Base-by-base conservation (phyloP, 805 yeast species). In the Ogataea henricii region DNA sequence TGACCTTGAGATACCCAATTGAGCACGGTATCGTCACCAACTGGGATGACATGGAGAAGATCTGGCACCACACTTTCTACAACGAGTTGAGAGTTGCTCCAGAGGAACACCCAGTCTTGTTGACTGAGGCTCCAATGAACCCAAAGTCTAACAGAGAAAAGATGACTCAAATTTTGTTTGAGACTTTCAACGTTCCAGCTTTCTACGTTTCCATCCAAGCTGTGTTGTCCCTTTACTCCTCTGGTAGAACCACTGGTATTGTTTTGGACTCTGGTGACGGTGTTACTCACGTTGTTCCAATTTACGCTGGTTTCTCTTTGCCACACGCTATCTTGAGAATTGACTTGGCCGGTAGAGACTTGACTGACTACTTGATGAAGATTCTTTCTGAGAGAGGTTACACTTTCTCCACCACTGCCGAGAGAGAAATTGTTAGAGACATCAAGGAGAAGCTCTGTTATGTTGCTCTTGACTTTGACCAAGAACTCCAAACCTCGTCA, bases 1-100 rank as follows among this genome's bases (percentile, higher is more conserved):
- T 94, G 72, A 89, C 97, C 68, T 81, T 94, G 73, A 88, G 96
- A 79, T 94, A 94, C 82, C 99, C 99, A 72, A 94, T 92, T 72
- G 98, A 94, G 82, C 99, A 94, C 83, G 99, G 99, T 88, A 90
- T 94, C 65, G 98, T 94, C 60, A 92, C 96, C 78, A 90, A 94
- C 90, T 94, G 99, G 99, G 97, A 92, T 74, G 99, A 94, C 73
- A 94, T 94, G 99, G 99, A 94, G 82, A 92, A 92, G 81, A 94
- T 94, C 83, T 94, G 99, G 99, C 98, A 94, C 78, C 99, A 94
- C 84, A 94, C 98, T 66, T 94, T 94, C 85, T 92, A 91, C 92
- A 94, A 94, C 80, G 99, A 94, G 81, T 87, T 94, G 78, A 89
- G 98, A 81, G 97, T 94, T 73, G 97, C 97, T 53, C 98, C 98